Conservation (phyloP, 176 grass and related monocot species). For the Carex littledalei region DNA sequence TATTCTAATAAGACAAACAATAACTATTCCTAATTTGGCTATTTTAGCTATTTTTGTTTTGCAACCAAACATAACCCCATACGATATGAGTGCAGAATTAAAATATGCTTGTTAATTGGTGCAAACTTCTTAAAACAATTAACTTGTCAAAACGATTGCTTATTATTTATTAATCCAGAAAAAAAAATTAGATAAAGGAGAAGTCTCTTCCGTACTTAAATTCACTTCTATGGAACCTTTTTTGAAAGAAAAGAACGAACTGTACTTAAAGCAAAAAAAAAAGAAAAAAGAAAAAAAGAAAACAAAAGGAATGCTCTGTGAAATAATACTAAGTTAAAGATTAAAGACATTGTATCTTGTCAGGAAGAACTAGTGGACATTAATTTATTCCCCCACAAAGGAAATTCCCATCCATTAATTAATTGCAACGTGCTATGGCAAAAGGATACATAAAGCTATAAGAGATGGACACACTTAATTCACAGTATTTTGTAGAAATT, state of each 20-base stretch:
- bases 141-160: background rate
- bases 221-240: background rate
- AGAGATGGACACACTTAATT: background rate
- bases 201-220: background rate
- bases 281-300: background rate
- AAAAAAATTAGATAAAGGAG: no score
- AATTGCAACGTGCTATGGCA: background rate
- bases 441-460: background rate
- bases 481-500: background rate
- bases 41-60: no score
- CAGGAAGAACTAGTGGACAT: background rate
- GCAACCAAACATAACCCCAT: no score
- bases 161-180: no score
- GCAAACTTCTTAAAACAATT: no score
- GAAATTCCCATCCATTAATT: background rate
- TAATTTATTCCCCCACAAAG: background rate
- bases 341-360: background rate
- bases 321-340: background rate
- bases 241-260: background rate
- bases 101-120: no score
- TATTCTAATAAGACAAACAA: no score
- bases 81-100: no score
- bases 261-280: background rate
- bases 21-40: no score
- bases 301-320: background rate